Evolutionary conservation across 2,329 filamentous ascomycete genomes (phyloP), one percentile per base, ranked within the genome.

Genomic region (Rhytidhysteron rufulum): DNA sequence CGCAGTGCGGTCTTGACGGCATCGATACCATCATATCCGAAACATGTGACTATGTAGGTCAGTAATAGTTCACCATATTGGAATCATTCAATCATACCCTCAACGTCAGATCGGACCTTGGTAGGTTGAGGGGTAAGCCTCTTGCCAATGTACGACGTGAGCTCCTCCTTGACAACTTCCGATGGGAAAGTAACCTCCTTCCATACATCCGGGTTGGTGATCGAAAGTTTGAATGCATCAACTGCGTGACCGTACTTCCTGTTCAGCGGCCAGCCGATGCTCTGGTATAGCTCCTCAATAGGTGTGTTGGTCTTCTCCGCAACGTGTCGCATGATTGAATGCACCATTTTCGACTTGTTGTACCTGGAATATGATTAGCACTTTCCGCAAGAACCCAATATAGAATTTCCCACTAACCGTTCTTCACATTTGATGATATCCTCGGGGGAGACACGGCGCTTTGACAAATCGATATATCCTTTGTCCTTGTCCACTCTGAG

Each of bases 311-410:
- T 95, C 79, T 96, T 96, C 75, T 98, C 90, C 53, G 93, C 91
- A 48, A 98, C 93, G 69, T 98, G 93, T 67, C 91, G 85, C 87
- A 98, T 91, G 70, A 98, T 96, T 40, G 88, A 94, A 72, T 98
- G 93, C 30, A 97, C 93, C 77, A 95, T 94, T 78, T 98, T 98
- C 76, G 88, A 88, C 83, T 98, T 98, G 81, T 98, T 98, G 79
- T 96, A 98, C 57, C 38, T 37, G 25, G 10, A 13, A 3, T 20
- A 13, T 13, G 3, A n/a, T 36, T 17, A 36, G 34, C 21, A 22
- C 18, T 15, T 4, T 21, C 13, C 34, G 8, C 31, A 9, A 10
- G 10, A 11, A 19, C n/a, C n/a, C n/a, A n/a, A n/a, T n/a, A n/a
- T n/a, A n/a, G n/a, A n/a, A n/a, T n/a, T n/a, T n/a, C n/a, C 4